phyloP scores from a whole-genome alignment of 805 yeast genomes.

The Candida xyloterini region DNA sequence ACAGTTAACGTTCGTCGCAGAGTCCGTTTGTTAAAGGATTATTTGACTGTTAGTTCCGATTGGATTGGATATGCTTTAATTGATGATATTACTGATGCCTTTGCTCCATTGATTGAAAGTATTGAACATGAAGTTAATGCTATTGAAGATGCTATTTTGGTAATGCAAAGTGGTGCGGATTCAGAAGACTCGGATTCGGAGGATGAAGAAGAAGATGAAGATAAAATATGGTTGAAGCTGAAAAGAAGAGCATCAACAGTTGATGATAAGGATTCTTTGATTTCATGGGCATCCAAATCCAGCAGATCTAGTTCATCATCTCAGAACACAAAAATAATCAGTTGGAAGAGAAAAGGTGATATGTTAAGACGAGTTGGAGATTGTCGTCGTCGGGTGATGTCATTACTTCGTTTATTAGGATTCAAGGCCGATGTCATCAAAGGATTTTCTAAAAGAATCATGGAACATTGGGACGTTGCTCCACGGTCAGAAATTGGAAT shows the following conservation, averaged over 20 bases:
- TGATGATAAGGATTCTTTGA: slow-evolving; percentile 25
- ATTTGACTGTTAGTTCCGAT: slow-evolving; percentile 85
- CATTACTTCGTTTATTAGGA: slow-evolving; percentile 76
- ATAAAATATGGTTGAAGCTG: slow-evolving; percentile 31
- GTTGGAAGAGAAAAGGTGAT: slow-evolving; percentile 92
- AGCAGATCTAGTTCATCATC: slow-evolving; percentile 28
- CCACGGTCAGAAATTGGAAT: slow-evolving; percentile 86
- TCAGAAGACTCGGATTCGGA: slow-evolving; percentile 40
- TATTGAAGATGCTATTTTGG: slow-evolving; percentile 89
- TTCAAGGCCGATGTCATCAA: slow-evolving; percentile 97
- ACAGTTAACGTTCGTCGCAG: slow-evolving; percentile 94
- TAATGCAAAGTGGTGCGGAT: slow-evolving; percentile 71
- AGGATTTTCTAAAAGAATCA: slow-evolving; percentile 89
- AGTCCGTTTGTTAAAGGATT: slow-evolving; percentile 82
- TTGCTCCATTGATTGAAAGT: slow-evolving; percentile 93
- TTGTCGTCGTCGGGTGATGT: slow-evolving; percentile 92
- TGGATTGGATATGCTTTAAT: slow-evolving; percentile 97
- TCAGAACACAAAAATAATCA: slow-evolving; percentile 44
- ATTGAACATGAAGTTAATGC: slow-evolving; percentile 92
- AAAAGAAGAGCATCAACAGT: slow-evolving; percentile 30
- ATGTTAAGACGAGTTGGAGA: slow-evolving; percentile 95
- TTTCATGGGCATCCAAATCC: slow-evolving; percentile 17
- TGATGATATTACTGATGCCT: slow-evolving; percentile 96
- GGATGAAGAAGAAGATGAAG: slow-evolving; percentile 39
- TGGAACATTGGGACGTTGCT: slow-evolving; percentile 77